These are phyloP conservation scores for Nitzschia sp. DNA, from an alignment of 108 stramenopile genomes.

Conservation along the genomic window DNA sequence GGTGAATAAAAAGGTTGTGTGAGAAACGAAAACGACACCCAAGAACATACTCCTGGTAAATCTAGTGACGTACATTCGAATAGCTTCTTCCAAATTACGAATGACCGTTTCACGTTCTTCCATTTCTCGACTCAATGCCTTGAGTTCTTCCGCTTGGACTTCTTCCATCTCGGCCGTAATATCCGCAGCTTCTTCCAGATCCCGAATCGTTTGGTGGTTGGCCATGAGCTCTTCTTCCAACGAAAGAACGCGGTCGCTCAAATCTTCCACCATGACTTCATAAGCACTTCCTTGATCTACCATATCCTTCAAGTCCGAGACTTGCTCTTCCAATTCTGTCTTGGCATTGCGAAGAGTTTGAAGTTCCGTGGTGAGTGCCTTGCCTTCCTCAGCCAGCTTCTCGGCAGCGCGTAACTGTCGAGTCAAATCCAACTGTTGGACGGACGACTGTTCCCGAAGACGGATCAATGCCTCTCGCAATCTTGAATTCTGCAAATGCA, in stretches of 20 bases:
- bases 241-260: slow-evolving; percentile 67
- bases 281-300: slow-evolving; percentile 77
- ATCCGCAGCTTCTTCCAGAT: slow-evolving; percentile 87
- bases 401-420: slow-evolving; percentile 54
- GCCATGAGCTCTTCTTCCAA: slow-evolving; percentile 70
- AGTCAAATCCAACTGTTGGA: slow-evolving; percentile 72
- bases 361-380: slow-evolving; percentile 40
- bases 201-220: slow-evolving; percentile 57
- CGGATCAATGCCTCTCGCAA: slow-evolving; percentile 80
- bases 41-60: slow-evolving; percentile 4
- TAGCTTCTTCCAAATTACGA: slow-evolving; percentile 85
- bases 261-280: slow-evolving; percentile 80
- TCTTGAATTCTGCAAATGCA: slow-evolving; percentile 73
- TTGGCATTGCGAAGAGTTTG: slow-evolving; percentile 37
- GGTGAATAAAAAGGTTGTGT: background rate
- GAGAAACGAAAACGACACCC: background rate
- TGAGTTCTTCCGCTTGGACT: slow-evolving; percentile 82
- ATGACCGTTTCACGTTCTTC: slow-evolving; percentile 75
- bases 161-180: slow-evolving; percentile 90
- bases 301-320: slow-evolving; percentile 78
- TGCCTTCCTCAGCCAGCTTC: slow-evolving; percentile 48
- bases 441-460: slow-evolving; percentile 70
- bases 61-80: slow-evolving; percentile 67
- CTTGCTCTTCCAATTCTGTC: slow-evolving; percentile 52
- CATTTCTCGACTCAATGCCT: slow-evolving; percentile 70